Percentiles rank a stretch among this genome's conserved stretches.
phyloP scores from a whole-genome alignment of 1,284 basidiomycete genomes.

The Mycosarcoma maydis region DNA sequence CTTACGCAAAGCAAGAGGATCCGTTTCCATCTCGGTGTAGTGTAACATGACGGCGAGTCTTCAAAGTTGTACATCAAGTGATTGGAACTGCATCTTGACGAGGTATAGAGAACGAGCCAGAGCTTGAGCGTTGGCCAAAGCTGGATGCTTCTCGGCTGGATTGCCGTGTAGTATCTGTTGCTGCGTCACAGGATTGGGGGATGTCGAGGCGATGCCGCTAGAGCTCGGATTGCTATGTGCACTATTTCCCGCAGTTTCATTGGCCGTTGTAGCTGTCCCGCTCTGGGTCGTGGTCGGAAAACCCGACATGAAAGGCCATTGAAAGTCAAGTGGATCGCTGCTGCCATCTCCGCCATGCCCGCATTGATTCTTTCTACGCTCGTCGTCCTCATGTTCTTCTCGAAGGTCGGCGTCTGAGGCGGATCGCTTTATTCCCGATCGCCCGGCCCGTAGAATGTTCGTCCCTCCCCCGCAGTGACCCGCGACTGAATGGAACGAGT shows the following conservation, averaged over 20 bases:
- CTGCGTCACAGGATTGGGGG: slow-evolving; percentile 23
- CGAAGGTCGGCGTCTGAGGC: slow-evolving; percentile 25
- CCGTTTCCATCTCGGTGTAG: too few relatives aligned
- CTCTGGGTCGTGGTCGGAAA: slow-evolving; percentile 19
- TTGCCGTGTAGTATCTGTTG: slow-evolving; percentile 30
- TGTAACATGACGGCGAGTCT: too few relatives aligned
- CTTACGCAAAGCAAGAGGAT: too few relatives aligned
- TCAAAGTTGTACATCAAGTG: slow-evolving; percentile 26
- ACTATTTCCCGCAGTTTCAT: not conserved
- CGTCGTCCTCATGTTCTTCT: not conserved
- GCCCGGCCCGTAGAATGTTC: slow-evolving; percentile 1
- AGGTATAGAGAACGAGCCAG: slow-evolving; percentile 40
- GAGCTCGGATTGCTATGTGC: slow-evolving; percentile 2
- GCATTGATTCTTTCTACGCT: not conserved
- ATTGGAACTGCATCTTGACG: slow-evolving; percentile 46
- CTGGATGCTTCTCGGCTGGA: slow-evolving; percentile 45
- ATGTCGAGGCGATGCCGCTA: not conserved
- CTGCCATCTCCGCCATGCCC: slow-evolving; percentile 8
- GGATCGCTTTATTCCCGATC: slow-evolving; percentile 24
- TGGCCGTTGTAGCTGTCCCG: slow-evolving; percentile 1
- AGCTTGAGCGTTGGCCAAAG: slow-evolving; percentile 44
- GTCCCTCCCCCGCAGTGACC: not conserved
- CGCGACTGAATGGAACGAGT: slow-evolving; percentile 33
- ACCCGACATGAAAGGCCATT: slow-evolving; percentile 43
- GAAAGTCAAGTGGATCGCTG: slow-evolving; percentile 26